Conservation (phyloP, 345 rosid species). For the Arabidopsis thaliana region TAIR10.1 NC_003075.7:126001-126500, state of each 20-base stretch:
- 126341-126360: neutral
- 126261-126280: too few relatives aligned
- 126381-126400: neutral
- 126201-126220: too few relatives aligned
- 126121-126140: neutral
- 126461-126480: neutral
- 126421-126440: slow-evolving; percentile 25
- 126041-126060: neutral
- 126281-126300: too few relatives aligned
- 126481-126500: neutral
- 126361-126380: neutral
- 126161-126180: neutral
- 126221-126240: too few relatives aligned
- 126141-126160: neutral
- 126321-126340: slow-evolving; percentile 2
- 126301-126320: too few relatives aligned
- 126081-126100: neutral
- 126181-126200: neutral
- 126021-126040: neutral
- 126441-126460: neutral
- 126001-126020: neutral
- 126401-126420: neutral
- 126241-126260: too few relatives aligned
- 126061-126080: neutral
- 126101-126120: neutral